Base-by-base conservation (phyloP, 2,329 filamentous ascomycete species). In the Sclerotinia trifoliorum region DNA sequence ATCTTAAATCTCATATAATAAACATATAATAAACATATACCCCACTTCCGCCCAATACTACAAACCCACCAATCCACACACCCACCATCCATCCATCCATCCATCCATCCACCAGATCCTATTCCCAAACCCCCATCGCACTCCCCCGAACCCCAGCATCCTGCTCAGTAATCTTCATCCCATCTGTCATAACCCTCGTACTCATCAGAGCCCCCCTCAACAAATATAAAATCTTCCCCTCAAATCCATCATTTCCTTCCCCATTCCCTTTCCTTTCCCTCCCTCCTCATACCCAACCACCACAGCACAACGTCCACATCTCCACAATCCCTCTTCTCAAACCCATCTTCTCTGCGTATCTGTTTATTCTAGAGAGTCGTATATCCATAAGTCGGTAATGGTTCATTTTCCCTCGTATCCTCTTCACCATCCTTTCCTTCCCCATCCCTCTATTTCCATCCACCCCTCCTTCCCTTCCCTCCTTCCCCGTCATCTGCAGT, bases 121-220 rank as follows among this genome's bases (percentile, higher is more conserved):
- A 51, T n/a, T 29, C 51, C 56, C 56, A 65, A 13, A 71, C 71
- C 66, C 49, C 71, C 2, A 21, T 48, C 13, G 54, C 65, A 19
- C 57, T 68, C 15, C 69, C 75, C 21, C 64, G 65, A 71, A 73
- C 85, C 71, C 79, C 83, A 77, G 86, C 83, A 69, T 86, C 86
- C 78, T 84, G 86, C 79, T 91, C 89, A 81, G 77, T 2, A 39
- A 86, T 82, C 57, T 84, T 88, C 73, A 84, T 90, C 71, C 80
- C 90, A 66, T 82, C 91, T 71, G 84, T 87, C 29, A 88, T 82
- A 56, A 69, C 19, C 69, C 70, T 19, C 67, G 72, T 57, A 44
- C 29, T 58, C 46, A 58, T 66, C 63, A 58, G 26, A 13, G 29
- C 39, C 1, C 35, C 29, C 42, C 42, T 46, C 24, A 48, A 48